phyloP scores from a whole-genome alignment of 2,329 filamentous ascomycete genomes.

The Trichoderma hamatum region DNA sequence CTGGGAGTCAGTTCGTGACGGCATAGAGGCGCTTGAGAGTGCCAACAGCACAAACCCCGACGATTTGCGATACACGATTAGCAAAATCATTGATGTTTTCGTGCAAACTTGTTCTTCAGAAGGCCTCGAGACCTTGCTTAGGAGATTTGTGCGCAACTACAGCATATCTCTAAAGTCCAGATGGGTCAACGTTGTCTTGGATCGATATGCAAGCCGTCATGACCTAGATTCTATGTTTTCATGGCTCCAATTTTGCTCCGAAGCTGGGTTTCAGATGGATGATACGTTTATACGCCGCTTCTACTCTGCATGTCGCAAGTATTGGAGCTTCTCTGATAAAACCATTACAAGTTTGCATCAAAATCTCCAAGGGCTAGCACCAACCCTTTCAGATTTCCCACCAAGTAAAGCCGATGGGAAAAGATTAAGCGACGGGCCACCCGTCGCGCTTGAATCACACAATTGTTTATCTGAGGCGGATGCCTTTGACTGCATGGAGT shows the following conservation, averaged over 20 bases:
- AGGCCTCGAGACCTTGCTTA: conserved; percentile 38
- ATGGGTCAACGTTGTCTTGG: conserved; percentile 39
- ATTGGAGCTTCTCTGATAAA: conserved; percentile 41
- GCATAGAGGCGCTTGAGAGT: conserved; percentile 33
- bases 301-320: conserved; percentile 38
- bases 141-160: conserved; percentile 34
- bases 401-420: not conserved
- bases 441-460: not conserved
- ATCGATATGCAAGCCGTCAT: conserved; percentile 37
- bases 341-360: conserved; percentile 30
- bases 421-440: not conserved
- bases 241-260: conserved; percentile 41
- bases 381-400: not conserved
- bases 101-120: conserved; percentile 33
- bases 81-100: conserved; percentile 42
- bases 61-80: conserved; percentile 36
- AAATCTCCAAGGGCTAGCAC: conserved; percentile 6
- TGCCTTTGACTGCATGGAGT: conserved; percentile 24
- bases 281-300: conserved; percentile 38
- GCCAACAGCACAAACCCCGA: conserved; percentile 27
- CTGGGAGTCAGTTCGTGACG: conserved; percentile 34
- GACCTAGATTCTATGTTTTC: conserved; percentile 35
- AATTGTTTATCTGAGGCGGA: conserved; percentile 18
- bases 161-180: conserved; percentile 35
- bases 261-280: conserved; percentile 36